Evolutionary conservation across 2,329 filamentous ascomycete species (phyloP).

Genomic region (Claviceps sp.): DNA sequence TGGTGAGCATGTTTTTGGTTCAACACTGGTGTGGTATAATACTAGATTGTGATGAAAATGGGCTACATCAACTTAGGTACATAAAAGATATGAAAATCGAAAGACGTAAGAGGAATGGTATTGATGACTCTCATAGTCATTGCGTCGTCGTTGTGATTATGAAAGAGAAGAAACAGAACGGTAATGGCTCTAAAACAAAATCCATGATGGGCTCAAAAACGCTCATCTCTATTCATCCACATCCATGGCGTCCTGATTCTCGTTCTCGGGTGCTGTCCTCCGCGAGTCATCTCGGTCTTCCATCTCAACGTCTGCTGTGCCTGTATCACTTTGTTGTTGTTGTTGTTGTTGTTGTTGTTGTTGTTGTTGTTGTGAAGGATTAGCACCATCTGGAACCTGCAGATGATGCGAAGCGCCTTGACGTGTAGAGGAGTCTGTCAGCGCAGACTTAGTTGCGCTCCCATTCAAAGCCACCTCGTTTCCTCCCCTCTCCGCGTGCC

Average conservation of each 20-base stretch:
- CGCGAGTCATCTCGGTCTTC: constrained; percentile 27
- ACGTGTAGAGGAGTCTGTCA: constrained; percentile 1
- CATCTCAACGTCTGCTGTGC: constrained; percentile 46
- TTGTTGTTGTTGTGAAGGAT: constrained; percentile 14
- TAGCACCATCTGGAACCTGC: constrained; percentile 5
- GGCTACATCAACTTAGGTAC: neutral
- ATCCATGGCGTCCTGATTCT: constrained; percentile 44
- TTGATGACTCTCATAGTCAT: neutral
- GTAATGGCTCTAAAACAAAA: neutral
- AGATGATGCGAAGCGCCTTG: constrained; percentile 4
- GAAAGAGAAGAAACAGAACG: neutral
- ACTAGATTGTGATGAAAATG: neutral
- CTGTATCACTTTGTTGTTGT: constrained; percentile 9
- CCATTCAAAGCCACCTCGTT: constrained; percentile 8
- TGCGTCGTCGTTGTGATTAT: neutral
- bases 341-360: too few species aligned
- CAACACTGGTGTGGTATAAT: neutral
- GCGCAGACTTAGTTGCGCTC: constrained; percentile 6
- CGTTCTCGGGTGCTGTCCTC: constrained; percentile 19
- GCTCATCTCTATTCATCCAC: constrained; percentile 28
- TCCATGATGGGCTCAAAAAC: neutral
- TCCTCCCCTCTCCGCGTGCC: constrained; percentile 16
- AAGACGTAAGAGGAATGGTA: neutral
- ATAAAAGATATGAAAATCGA: neutral
- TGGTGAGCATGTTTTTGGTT: neutral